phyloP scores from a whole-genome alignment of 108 stramenopile genomes.

The Nitzschia putrida region DNA sequence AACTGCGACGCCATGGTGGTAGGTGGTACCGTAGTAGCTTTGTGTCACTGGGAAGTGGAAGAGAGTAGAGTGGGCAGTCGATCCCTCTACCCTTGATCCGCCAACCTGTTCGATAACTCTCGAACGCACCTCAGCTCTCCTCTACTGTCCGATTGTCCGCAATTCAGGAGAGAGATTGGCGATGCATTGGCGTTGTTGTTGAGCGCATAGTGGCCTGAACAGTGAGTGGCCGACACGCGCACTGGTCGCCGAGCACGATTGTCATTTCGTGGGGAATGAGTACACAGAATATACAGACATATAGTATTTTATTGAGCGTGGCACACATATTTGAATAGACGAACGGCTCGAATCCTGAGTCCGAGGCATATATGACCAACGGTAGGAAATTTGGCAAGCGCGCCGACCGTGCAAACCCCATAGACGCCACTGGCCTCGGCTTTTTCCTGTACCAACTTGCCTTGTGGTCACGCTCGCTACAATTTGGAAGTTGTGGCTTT shows the following conservation, averaged over 20 bases:
- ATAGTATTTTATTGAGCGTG: too few species aligned
- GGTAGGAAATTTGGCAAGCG: constrained; percentile 1
- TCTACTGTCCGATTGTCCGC: too few species aligned
- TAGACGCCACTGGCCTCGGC: not conserved
- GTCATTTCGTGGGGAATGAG: not conserved
- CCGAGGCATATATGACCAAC: not conserved
- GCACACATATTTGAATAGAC: too few species aligned
- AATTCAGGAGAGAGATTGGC: not conserved
- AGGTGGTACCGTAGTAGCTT: not conserved
- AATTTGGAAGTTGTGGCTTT: not conserved
- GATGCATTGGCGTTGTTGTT: not conserved
- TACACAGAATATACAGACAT: too few species aligned
- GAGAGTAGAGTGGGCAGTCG: too few species aligned
- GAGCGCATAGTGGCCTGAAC: too few species aligned
- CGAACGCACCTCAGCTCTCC: too few species aligned
- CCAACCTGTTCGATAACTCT: too few species aligned
- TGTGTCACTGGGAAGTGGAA: too few species aligned
- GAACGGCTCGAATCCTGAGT: too few species aligned
- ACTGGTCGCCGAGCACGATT: constrained; percentile 1
- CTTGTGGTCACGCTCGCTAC: not conserved
- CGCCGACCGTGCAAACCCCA: not conserved
- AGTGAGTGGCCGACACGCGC: not conserved
- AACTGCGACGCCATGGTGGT: constrained; percentile 8
- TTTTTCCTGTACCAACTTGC: not conserved
- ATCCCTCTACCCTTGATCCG: too few species aligned